A percentile compares a stretch with the other conserved stretches of the same genome.
Conservation (phyloP, 2,329 filamentous ascomycete species). For the Cytospora paraplurivora region DNA sequence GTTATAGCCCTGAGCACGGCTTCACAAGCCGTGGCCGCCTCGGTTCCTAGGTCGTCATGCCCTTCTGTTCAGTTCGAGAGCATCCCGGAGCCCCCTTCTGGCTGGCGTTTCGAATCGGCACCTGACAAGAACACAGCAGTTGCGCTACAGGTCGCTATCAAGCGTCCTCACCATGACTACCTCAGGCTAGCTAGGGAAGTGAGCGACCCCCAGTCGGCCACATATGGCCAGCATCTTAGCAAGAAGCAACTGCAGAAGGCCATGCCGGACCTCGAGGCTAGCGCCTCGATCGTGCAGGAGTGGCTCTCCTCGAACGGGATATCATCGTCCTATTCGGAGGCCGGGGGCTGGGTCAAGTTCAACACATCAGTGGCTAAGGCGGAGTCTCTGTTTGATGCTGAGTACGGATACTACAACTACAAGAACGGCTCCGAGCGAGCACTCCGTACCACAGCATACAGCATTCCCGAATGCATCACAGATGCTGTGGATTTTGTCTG, state of each 20-base stretch:
- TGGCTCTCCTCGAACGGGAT: background rate
- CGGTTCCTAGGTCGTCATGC: background rate
- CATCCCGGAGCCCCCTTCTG: background rate
- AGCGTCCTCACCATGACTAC: conserved; percentile 3
- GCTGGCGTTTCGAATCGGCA: background rate
- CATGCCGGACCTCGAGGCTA: background rate
- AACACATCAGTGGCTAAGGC: background rate
- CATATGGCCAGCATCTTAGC: conserved; percentile 6
- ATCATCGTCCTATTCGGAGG: background rate
- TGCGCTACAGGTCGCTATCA: conserved; percentile 3
- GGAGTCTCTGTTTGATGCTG: background rate
- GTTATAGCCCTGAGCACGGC: background rate
- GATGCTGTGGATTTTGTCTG: conserved; percentile 62
- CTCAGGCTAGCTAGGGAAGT: background rate
- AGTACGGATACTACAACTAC: conserved; percentile 4
- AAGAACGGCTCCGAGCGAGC: background rate
- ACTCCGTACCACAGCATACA: conserved; percentile 59
- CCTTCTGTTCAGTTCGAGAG: background rate
- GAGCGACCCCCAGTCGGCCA: background rate
- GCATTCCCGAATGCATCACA: conserved; percentile 57
- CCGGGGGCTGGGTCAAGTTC: background rate
- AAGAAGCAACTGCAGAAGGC: background rate
- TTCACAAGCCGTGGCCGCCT: background rate
- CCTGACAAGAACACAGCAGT: background rate
- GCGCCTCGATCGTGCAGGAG: background rate